These are phyloP conservation scores for Hypsizygus marmoreus DNA, from an alignment of 768 basidiomycete genomes.

Conservation along the genomic window DNA sequence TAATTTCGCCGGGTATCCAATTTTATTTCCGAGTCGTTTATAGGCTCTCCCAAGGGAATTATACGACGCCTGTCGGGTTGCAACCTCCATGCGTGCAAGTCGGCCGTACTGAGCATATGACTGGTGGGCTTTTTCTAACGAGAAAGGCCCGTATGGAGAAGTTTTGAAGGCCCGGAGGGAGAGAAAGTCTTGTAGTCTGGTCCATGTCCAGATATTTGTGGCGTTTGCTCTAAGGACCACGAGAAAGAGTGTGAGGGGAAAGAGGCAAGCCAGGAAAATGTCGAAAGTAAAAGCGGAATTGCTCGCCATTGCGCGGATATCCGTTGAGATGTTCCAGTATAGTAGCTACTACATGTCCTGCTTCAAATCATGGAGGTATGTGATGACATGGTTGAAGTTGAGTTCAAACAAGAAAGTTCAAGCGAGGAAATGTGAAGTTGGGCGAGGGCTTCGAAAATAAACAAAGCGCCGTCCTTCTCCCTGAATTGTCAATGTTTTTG, in stretches of 20 bases:
- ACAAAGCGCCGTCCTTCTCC: too few species aligned
- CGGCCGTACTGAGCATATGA: constrained; percentile 46
- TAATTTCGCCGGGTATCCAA: constrained; percentile 59
- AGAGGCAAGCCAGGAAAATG: constrained; percentile 35
- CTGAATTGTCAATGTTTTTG: too few species aligned
- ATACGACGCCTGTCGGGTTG: constrained; percentile 45
- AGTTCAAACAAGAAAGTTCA: too few species aligned
- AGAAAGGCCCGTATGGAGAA: constrained; percentile 37
- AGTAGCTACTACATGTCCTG: too few species aligned
- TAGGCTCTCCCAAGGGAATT: constrained; percentile 42
- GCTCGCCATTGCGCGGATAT: not conserved
- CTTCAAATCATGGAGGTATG: too few species aligned
- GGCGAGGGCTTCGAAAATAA: too few species aligned
- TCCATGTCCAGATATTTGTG: constrained; percentile 23
- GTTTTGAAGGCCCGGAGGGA: constrained; percentile 20
- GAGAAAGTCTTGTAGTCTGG: constrained; percentile 29
- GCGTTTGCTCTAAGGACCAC: constrained; percentile 25
- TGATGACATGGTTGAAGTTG: too few species aligned
- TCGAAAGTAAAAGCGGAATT: constrained; percentile 31
- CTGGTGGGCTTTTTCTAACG: constrained; percentile 42
- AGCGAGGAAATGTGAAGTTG: too few species aligned
- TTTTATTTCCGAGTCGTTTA: constrained; percentile 49
- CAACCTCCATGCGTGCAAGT: constrained; percentile 43
- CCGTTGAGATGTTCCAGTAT: too few species aligned
- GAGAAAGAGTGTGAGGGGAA: constrained; percentile 39